Conservation (phyloP, 495 filamentous ascomycete genomes). For the Usnea hakonensis region DNA sequence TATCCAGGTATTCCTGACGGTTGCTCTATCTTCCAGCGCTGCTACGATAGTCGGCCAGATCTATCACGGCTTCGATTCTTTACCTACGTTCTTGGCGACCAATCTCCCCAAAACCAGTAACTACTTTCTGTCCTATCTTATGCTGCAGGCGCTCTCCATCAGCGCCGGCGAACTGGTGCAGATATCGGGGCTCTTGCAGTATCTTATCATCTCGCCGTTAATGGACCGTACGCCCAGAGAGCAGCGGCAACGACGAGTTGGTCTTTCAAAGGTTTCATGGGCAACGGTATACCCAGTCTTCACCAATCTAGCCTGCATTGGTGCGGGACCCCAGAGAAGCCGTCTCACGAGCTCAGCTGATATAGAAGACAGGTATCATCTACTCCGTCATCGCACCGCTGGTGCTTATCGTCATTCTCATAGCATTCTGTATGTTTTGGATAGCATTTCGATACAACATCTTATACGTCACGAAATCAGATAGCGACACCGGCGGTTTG, state of each 20-base stretch:
- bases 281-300: too few relatives aligned
- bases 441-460: slow-evolving; percentile 70
- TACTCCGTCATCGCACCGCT: slow-evolving; percentile 70
- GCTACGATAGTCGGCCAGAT: slow-evolving; percentile 31
- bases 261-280: too few relatives aligned
- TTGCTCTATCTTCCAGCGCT: slow-evolving; percentile 51
- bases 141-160: too few relatives aligned
- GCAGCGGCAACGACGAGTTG: too few relatives aligned
- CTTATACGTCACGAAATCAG: slow-evolving; percentile 65
- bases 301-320: too few relatives aligned
- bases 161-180: too few relatives aligned
- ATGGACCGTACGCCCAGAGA: too few relatives aligned
- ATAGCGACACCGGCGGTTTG: slow-evolving; percentile 63
- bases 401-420: slow-evolving; percentile 66
- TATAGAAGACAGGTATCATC: slow-evolving; percentile 42
- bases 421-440: slow-evolving; percentile 70
- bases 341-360: neutral
- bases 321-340: slow-evolving; percentile 5
- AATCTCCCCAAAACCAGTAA: too few relatives aligned
- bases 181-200: too few relatives aligned
- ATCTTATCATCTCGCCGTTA: too few relatives aligned
- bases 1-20: slow-evolving; percentile 69
- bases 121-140: too few relatives aligned
- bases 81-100: slow-evolving; percentile 43
- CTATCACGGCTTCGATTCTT: slow-evolving; percentile 9